A percentile compares a stretch with the other conserved stretches of the same genome.
Evolutionary conservation across 2,329 filamentous ascomycete genomes (phyloP).

Genomic region (Talaromyces sp.): DNA sequence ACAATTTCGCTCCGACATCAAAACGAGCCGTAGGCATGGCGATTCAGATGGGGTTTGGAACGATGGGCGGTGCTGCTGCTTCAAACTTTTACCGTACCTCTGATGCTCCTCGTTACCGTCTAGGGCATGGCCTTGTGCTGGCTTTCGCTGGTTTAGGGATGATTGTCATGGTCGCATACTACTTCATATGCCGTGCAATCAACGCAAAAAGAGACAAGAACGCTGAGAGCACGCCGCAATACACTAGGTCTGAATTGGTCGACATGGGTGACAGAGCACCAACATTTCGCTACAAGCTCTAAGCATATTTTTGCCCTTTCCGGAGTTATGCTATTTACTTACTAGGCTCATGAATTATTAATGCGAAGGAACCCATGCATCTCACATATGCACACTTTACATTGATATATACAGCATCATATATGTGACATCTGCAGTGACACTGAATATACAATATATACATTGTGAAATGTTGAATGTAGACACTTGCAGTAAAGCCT

Average conservation of each 20-base stretch:
- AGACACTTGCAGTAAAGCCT: too few relatives aligned
- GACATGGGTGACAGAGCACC: not conserved
- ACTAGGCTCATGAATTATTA: too few relatives aligned
- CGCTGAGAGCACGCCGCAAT: not conserved
- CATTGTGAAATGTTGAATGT: too few relatives aligned
- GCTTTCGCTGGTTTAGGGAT: not conserved
- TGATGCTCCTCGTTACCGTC: not conserved
- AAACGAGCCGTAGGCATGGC: conserved; percentile 2
- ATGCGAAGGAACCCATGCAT: too few relatives aligned
- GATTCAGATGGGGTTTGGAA: conserved; percentile 3
- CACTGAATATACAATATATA: not conserved
- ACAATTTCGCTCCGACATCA: not conserved
- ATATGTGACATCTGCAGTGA: not conserved
- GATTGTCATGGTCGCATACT: not conserved
- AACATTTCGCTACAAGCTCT: not conserved
- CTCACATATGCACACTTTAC: too few relatives aligned
- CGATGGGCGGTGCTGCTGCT: not conserved
- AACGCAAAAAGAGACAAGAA: not conserved
- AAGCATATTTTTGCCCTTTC: not conserved
- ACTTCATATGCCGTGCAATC: not conserved
- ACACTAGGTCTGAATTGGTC: not conserved
- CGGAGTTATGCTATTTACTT: not conserved
- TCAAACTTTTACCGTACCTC: conserved; percentile 1
- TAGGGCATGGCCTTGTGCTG: not conserved
- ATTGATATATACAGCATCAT: too few relatives aligned